phyloP scores from a whole-genome alignment of 1,284 basidiomycete genomes.

The Puccinia coronata region DNA sequence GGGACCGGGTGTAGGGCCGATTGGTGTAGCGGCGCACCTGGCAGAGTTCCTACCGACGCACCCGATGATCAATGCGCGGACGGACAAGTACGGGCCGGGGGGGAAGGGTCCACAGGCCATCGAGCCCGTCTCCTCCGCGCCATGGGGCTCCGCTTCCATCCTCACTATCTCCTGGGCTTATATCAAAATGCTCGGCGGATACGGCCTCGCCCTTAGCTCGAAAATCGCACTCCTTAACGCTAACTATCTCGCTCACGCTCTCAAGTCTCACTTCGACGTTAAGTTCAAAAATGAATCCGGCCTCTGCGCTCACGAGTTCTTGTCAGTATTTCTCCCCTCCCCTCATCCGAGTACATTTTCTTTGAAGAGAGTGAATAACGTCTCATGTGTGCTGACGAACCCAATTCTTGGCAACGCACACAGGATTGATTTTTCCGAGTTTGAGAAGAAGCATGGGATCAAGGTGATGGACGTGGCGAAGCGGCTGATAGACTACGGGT shows the following conservation, averaged over 20 bases:
- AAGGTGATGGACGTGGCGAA: slow-evolving; percentile 96
- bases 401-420: not conserved
- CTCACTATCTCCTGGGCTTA: slow-evolving; percentile 97
- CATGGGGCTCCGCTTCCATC: slow-evolving; percentile 91
- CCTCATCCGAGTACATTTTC: not conserved
- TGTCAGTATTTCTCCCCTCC: too few relatives aligned
- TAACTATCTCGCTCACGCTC: slow-evolving; percentile 91
- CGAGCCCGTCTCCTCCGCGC: slow-evolving; percentile 83
- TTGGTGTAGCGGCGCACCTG: slow-evolving; percentile 89
- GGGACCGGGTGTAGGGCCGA: slow-evolving; percentile 93
- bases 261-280: slow-evolving; percentile 81
- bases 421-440: slow-evolving; percentile 84
- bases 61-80: slow-evolving; percentile 72
- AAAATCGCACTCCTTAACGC: slow-evolving; percentile 87
- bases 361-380: not conserved
- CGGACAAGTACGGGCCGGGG: slow-evolving; percentile 58
- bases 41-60: slow-evolving; percentile 94
- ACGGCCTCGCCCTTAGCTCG: slow-evolving; percentile 60
- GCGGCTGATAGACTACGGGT: slow-evolving; percentile 76
- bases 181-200: slow-evolving; percentile 65
- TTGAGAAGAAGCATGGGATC: slow-evolving; percentile 80
- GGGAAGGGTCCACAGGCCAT: slow-evolving; percentile 65
- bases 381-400: not conserved
- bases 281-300: slow-evolving; percentile 87
- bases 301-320: slow-evolving; percentile 89